Evolutionary conservation across 2,329 filamentous ascomycete species (phyloP), one percentile per base, ranked within the genome.

Genomic region (Ciborinia camelliae): DNA sequence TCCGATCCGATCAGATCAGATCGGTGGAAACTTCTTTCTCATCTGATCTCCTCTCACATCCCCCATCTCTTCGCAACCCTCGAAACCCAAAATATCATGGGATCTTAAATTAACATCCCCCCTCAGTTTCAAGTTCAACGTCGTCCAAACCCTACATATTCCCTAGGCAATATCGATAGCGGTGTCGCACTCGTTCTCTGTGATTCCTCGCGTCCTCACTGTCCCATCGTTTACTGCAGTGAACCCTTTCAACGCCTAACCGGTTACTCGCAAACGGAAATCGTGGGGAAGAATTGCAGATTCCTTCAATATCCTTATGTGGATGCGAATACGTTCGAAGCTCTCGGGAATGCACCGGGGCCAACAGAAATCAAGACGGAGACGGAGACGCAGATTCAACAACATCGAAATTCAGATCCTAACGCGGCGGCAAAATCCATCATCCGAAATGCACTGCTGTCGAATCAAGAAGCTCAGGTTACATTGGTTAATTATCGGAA

Each of bases 161-260:
- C 94, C 67, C 90, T 98, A 35, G 93, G 93, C 14, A 90, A 90
- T 1, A 92, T 98, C 39, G 93, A 98, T 75, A 84, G 96, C 78
- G 96, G 92, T 0, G 97, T 92, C 75, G 92, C 93, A 1, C 97
- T 98, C 75, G 91, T 97, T 41, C 90, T 97, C 18, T 97, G 92
- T 76, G 93, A 97, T 75, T 87, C 92, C n/a, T 86, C 87, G n/a
- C 85, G 88, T 77, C 89, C 93, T 70, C 93, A 97, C 76, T 87
- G 89, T 64, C 94, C 94, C 0, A 97, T 98, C 69, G 88, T 97
- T 32, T 97, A 97, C 75, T 94, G 92, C 67, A 97, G 93, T 1
- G 92, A 97, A 69, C 93, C 93, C 69, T 97, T 98, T 73, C 91
- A 96, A 75, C 89, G 92, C 39, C 81, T 98, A 63, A 97, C 93